Base-by-base conservation (phyloP, 495 filamentous ascomycete species). In the Entonaema liquescens region DNA sequence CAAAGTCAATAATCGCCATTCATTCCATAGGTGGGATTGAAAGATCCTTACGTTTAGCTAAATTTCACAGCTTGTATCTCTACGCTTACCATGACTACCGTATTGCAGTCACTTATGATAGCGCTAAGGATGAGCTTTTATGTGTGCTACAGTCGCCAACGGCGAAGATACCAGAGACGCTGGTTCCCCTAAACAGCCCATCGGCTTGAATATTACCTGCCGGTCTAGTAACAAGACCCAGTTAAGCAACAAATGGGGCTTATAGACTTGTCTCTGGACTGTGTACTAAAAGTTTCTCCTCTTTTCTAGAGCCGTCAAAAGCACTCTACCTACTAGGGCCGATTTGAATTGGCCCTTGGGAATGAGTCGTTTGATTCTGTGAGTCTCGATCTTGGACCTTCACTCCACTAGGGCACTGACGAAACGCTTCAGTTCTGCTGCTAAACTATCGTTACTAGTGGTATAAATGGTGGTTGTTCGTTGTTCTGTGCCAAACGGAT, bases 121-220 rank as follows among this genome's bases (percentile, higher is more conserved):
- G 35, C 11, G 35, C 35, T 36, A 36, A 13, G 35, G 5, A 36
- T 36, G 35, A 36, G 11, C 35, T 36, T 36, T 0, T 36, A 36
- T 36, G 35, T 15, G 35, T 36, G 35, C 35, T 36, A 35, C 67
- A 75, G 23, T 78, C 76, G 7, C 76, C 76, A 17, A 67, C 74
- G 1, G 76, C 76, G 54, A 59, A 74, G 17, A 73, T 64, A 9
- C 76, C 76, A 0, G 63, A 63, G 25, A 70, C 64, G 5, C 17
- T 67, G 1, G 74, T 75, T 1, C 23, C 50, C 38, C 62, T 66
- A 67, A 76, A 74, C 5, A 74, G 76, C 8, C 66, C 65, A 5
- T 62, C 19, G 2, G 56, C 58, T 5, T 73, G 61, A 15, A 78
- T 75, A 21, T 68, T 60, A 4, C 70, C 71, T 13, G 29, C 23